phyloP scores from a whole-genome alignment of 805 yeast genomes.

The Kluyveromyces siamensis region DNA sequence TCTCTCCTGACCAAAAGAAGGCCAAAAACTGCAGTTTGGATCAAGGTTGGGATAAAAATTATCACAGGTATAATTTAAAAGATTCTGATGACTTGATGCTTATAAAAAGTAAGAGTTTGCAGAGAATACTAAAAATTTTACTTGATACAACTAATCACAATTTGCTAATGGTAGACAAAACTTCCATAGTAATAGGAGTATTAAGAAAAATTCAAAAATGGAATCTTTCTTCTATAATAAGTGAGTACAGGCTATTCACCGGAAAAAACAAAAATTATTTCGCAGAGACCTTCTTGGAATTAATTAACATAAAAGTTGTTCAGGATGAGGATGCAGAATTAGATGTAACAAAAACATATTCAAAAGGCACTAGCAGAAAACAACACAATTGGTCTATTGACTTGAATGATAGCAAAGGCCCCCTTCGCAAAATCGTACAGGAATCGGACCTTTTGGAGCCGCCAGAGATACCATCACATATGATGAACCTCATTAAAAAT shows the following conservation, averaged over 20 bases:
- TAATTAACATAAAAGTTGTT: conserved; percentile 39
- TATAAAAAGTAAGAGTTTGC: conserved; percentile 54
- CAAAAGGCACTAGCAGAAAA: neutral
- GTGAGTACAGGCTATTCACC: conserved; percentile 73
- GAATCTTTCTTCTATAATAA: conserved; percentile 76
- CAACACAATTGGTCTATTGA: neutral
- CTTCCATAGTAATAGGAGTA: conserved; percentile 72
- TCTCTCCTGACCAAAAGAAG: conserved; percentile 3
- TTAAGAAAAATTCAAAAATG: conserved; percentile 79
- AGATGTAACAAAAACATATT: neutral
- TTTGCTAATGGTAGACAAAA: conserved; percentile 66
- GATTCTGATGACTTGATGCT: conserved; percentile 65
- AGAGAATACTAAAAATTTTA: conserved; percentile 54
- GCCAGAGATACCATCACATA: conserved; percentile 21
- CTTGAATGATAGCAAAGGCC: neutral
- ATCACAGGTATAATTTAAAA: conserved; percentile 15
- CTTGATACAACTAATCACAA: conserved; percentile 58
- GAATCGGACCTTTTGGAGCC: conserved; percentile 23
- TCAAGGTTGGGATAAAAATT: conserved; percentile 2
- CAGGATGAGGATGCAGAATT: conserved; percentile 17
- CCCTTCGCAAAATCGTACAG: conserved; percentile 8
- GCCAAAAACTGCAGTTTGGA: conserved; percentile 3
- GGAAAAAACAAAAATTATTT: conserved; percentile 67
- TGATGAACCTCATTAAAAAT: conserved; percentile 18
- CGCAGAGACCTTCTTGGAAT: conserved; percentile 75